phyloP scores from a whole-genome alignment of 106 monocot species.

The Allium sativum region DNA sequence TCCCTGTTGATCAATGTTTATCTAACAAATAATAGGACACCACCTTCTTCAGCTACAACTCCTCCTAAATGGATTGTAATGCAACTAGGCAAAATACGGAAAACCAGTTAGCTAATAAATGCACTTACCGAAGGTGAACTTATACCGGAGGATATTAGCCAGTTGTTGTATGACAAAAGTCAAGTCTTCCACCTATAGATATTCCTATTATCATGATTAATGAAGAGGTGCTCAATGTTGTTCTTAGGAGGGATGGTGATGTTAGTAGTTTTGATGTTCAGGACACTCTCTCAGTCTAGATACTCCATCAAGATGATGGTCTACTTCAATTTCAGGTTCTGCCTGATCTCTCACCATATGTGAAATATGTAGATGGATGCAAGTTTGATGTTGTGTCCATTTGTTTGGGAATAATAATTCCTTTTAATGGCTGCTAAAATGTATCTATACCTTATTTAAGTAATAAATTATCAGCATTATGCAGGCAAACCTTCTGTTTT shows the following conservation, averaged over 20 bases:
- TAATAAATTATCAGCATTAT: too few species aligned
- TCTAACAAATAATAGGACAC: constrained; percentile 31
- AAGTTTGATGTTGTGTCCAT: not conserved
- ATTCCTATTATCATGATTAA: constrained; percentile 78
- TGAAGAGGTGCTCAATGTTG: constrained; percentile 80
- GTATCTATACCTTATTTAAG: too few species aligned
- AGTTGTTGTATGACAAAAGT: constrained; percentile 29
- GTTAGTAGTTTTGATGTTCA: constrained; percentile 86
- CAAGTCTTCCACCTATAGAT: constrained; percentile 59
- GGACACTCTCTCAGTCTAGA: constrained; percentile 86
- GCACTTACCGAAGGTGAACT: constrained; percentile 96
- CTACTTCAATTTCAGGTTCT: constrained; percentile 85
- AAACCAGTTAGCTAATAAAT: constrained; percentile 77
- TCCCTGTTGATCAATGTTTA: not conserved
- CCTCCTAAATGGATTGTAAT: constrained; percentile 87
- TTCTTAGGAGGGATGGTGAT: constrained; percentile 79
- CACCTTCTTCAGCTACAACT: constrained; percentile 60
- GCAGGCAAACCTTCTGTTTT: too few species aligned
- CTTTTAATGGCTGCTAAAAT: too few species aligned
- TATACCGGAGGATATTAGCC: constrained; percentile 83
- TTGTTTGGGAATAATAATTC: too few species aligned
- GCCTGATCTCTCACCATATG: not conserved
- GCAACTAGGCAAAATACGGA: constrained; percentile 85
- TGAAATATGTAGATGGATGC: not conserved
- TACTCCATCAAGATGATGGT: constrained; percentile 90